Evolutionary conservation across 768 basidiomycete genomes (phyloP).

Genomic region (Pleurotus cornucopiae): DNA sequence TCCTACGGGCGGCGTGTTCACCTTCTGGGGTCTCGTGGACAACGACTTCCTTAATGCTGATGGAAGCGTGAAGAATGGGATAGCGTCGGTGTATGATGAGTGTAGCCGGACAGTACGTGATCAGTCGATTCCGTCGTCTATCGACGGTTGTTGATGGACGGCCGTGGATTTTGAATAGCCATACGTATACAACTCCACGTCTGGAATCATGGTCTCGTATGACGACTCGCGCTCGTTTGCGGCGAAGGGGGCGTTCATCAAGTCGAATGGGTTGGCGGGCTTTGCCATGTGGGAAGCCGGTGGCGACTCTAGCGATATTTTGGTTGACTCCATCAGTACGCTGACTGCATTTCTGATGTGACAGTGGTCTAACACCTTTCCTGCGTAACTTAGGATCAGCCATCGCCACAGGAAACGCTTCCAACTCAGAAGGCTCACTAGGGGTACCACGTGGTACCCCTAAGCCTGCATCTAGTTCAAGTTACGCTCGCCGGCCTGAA

Average conservation of each 20-base stretch:
- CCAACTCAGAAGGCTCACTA: too few relatives aligned
- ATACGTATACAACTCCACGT: slow-evolving; percentile 55
- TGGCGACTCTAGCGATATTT: slow-evolving; percentile 56
- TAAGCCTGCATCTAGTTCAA: too few relatives aligned
- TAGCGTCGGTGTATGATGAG: slow-evolving; percentile 51
- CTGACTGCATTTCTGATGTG: background rate
- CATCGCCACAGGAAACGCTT: too few relatives aligned
- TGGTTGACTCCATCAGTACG: slow-evolving; percentile 57
- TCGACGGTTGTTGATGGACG: background rate
- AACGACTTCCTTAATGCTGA: slow-evolving; percentile 47
- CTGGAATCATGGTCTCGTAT: slow-evolving; percentile 58
- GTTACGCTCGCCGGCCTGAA: too few relatives aligned
- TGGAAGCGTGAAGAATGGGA: slow-evolving; percentile 37
- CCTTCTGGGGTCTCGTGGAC: slow-evolving; percentile 60
- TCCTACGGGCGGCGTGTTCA: slow-evolving; percentile 52
- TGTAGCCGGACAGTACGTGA: slow-evolving; percentile 70
- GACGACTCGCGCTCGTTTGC: slow-evolving; percentile 59
- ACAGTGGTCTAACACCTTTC: too few relatives aligned
- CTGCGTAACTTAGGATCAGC: too few relatives aligned
- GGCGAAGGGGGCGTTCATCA: slow-evolving; percentile 61
- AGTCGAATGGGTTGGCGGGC: slow-evolving; percentile 47
- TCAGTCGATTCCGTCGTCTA: background rate
- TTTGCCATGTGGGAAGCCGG: slow-evolving; percentile 74
- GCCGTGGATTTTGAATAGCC: slow-evolving; percentile 39
- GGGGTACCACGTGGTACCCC: too few relatives aligned